Evolutionary conservation across 768 basidiomycete species (phyloP).

Genomic region (Phaffia tasmanica): DNA sequence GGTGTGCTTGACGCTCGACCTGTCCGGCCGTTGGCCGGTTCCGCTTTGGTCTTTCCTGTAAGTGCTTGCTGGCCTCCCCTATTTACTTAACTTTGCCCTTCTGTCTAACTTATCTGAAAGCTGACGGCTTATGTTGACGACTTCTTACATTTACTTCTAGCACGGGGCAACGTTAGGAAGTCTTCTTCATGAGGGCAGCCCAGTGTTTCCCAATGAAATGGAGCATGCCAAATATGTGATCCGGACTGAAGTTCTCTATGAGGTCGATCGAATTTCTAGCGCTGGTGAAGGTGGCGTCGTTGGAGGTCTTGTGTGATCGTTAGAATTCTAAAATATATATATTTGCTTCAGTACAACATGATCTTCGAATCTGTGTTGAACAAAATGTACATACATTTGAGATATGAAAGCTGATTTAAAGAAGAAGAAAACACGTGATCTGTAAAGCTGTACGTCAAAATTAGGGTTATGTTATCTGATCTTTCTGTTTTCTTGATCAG

Average conservation of each 20-base stretch:
- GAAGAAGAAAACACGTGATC: no score
- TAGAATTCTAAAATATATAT: no score
- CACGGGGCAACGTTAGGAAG: conserved; percentile 38
- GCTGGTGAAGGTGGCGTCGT: conserved; percentile 24
- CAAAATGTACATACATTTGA: no score
- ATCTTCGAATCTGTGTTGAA: no score
- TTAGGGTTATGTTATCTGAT: not conserved
- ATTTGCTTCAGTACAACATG: no score
- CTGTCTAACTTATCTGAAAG: not conserved
- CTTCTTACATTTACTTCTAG: not conserved
- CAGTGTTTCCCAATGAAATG: conserved; percentile 30
- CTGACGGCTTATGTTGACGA: no score
- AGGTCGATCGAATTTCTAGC: conserved; percentile 20
- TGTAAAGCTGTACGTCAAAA: no score
- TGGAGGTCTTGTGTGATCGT: conserved; percentile 15
- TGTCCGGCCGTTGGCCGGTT: conserved; percentile 45
- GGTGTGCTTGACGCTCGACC: conserved; percentile 46
- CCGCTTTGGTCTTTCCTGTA: conserved; percentile 46
- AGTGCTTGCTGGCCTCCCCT: conserved; percentile 16
- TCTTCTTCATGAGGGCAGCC: conserved; percentile 38
- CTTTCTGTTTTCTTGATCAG: not conserved
- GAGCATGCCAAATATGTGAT: conserved; percentile 38
- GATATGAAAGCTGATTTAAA: no score
- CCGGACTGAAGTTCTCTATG: conserved; percentile 33
- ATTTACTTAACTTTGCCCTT: not conserved